A percentile compares a stretch with the other conserved stretches of the same genome.
These are phyloP conservation scores for Leccinellum rugosiceps DNA, from an alignment of 768 basidiomycete genomes.

Conservation along the genomic window DNA sequence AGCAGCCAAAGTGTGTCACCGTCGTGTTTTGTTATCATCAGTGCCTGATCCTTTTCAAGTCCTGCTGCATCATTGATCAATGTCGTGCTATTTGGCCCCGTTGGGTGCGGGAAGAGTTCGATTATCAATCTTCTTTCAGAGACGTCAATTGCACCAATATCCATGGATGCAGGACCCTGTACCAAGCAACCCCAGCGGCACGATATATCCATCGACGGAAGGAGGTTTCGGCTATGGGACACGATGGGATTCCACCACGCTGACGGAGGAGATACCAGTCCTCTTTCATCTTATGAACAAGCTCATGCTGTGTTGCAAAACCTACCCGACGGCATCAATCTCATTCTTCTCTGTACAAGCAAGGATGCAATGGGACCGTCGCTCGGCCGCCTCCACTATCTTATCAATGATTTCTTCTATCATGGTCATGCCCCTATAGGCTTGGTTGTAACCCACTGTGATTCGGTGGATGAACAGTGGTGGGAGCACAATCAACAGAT, in stretches of 20 bases:
- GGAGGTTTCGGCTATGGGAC: slow-evolving; percentile 21
- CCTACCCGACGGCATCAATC: slow-evolving; percentile 30
- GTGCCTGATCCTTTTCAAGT: neutral
- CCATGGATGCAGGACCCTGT: slow-evolving; percentile 24
- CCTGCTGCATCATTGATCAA: neutral
- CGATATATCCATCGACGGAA: neutral
- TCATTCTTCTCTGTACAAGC: slow-evolving; percentile 35
- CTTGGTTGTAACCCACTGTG: slow-evolving; percentile 35
- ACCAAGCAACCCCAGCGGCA: slow-evolving; percentile 24
- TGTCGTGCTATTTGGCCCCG: slow-evolving; percentile 14
- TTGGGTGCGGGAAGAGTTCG: slow-evolving; percentile 19
- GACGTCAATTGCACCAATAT: slow-evolving; percentile 19
- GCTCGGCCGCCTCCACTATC: slow-evolving; percentile 28
- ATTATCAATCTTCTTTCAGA: slow-evolving; percentile 20
- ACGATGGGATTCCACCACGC: slow-evolving; percentile 23
- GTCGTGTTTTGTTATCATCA: neutral
- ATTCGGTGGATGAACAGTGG: slow-evolving; percentile 28
- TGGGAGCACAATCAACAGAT: slow-evolving; percentile 27
- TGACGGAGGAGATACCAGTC: neutral
- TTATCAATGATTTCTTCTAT: slow-evolving; percentile 35
- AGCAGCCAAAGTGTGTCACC: neutral
- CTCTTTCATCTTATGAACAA: slow-evolving; percentile 13
- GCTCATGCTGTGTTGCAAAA: slow-evolving; percentile 25
- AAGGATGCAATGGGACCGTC: slow-evolving; percentile 27
- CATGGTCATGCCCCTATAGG: slow-evolving; percentile 30